Conservation (phyloP, 345 rosid species). For the Dovyalis caffra region DNA sequence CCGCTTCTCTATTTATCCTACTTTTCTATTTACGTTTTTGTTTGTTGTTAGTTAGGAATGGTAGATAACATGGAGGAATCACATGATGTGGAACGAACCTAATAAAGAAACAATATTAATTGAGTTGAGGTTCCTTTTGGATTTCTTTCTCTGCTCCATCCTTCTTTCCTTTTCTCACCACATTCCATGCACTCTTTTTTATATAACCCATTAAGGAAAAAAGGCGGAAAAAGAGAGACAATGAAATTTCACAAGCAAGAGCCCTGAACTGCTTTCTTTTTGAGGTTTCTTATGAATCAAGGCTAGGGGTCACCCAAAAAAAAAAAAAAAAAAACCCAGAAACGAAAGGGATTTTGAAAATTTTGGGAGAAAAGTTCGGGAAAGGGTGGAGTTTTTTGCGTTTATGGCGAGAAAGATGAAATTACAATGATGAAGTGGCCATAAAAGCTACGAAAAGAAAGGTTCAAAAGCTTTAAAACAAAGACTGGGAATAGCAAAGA, state of each 20-base stretch:
- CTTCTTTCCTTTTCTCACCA: background rate
- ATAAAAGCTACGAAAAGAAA: conserved; percentile 9
- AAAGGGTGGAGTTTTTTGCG: background rate
- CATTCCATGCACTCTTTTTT: background rate
- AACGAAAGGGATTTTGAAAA: background rate
- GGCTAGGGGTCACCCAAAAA: background rate
- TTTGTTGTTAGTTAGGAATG: conserved; percentile 50
- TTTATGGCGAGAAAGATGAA: background rate
- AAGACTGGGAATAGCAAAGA: background rate
- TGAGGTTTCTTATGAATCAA: conserved; percentile 25
- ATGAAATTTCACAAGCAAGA: conserved; percentile 9
- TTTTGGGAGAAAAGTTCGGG: background rate
- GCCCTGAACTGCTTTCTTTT: conserved; percentile 20
- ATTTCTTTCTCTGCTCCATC: conserved; percentile 13
- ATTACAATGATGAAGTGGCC: conserved; percentile 19
- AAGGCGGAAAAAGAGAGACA: background rate
- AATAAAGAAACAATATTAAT: background rate
- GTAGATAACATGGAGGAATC: conserved; percentile 50
- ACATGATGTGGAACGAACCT: conserved; percentile 28
- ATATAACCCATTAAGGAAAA: conserved; percentile 2
- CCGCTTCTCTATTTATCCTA: background rate
- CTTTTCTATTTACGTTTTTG: background rate
- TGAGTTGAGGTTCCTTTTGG: conserved; percentile 27
- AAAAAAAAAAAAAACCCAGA: background rate
- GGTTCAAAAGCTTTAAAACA: background rate